Evolutionary conservation across 345 rosid genomes (phyloP).

Genomic region (Aegle marmelos): DNA sequence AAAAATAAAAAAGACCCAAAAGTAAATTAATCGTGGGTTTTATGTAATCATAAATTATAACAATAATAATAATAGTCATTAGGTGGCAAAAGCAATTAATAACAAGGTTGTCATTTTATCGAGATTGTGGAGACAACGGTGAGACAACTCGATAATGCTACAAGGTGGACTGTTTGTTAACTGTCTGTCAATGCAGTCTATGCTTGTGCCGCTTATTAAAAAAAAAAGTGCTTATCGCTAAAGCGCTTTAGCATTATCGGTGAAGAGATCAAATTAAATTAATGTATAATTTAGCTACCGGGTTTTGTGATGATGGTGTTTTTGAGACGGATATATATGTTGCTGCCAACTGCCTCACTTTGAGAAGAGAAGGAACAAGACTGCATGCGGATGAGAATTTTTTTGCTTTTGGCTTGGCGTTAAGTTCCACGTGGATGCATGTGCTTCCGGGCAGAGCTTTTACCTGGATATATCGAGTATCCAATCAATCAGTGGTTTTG

Average conservation of each 20-base stretch:
- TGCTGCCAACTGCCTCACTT: background rate
- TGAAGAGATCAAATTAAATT: background rate
- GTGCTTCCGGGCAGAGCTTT: background rate
- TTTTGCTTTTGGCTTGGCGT: no score
- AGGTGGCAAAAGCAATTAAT: constrained; percentile 16
- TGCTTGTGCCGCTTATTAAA: background rate
- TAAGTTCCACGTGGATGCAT: constrained; percentile 5
- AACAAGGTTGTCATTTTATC: constrained; percentile 18
- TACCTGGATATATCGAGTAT: background rate
- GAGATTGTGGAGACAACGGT: constrained; percentile 23
- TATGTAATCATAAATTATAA: background rate
- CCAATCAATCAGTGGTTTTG: background rate
- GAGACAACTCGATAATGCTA: constrained; percentile 15
- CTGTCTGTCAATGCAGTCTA: background rate
- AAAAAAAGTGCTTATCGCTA: background rate
- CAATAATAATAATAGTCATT: constrained; percentile 4
- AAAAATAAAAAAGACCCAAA: background rate
- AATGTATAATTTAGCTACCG: background rate
- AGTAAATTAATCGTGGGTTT: background rate
- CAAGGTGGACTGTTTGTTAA: constrained; percentile 16
- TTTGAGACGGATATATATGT: background rate
- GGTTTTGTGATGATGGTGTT: background rate
- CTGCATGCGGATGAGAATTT: background rate
- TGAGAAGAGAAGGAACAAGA: background rate
- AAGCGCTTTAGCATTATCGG: background rate